Percentiles rank a stretch among this genome's conserved stretches.
Evolutionary conservation across 2,329 filamentous ascomycete species (phyloP).

Genomic region (Lasiodiplodia theobromae): DNA sequence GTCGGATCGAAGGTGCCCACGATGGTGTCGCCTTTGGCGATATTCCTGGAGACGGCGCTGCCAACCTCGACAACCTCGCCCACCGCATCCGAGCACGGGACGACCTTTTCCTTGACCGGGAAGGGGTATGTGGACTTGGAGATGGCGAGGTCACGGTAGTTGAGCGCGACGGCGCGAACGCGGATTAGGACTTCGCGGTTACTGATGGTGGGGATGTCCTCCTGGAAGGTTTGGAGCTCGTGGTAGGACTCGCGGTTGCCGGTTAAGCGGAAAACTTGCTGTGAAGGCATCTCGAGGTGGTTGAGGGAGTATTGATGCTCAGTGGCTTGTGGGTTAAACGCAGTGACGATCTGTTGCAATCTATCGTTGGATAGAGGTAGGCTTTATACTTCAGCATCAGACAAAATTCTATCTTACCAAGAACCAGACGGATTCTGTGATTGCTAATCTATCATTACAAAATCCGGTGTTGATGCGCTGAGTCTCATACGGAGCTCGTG

Average conservation of each 20-base stretch:
- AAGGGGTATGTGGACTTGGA: conserved; percentile 7
- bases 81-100: conserved; percentile 36
- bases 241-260: neutral
- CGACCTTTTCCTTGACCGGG: conserved; percentile 6
- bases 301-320: neutral
- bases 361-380: neutral
- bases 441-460: conserved; percentile 7
- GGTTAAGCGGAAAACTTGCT: conserved; percentile 7
- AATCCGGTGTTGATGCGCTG: neutral
- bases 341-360: too few relatives aligned
- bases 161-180: conserved; percentile 24
- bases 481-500: neutral
- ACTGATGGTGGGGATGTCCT: conserved; percentile 14
- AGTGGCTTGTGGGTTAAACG: neutral
- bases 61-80: conserved; percentile 33
- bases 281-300: neutral
- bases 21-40: conserved; percentile 4
- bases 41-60: neutral
- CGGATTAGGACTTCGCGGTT: conserved; percentile 33
- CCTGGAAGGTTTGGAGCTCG: neutral
- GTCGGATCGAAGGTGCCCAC: conserved; percentile 16
- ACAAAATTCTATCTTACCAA: too few relatives aligned
- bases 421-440: neutral
- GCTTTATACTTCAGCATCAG: neutral
- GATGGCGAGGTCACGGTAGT: conserved; percentile 23